Conservation (phyloP, 768 basidiomycete species). For the Phaffia australis region DNA sequence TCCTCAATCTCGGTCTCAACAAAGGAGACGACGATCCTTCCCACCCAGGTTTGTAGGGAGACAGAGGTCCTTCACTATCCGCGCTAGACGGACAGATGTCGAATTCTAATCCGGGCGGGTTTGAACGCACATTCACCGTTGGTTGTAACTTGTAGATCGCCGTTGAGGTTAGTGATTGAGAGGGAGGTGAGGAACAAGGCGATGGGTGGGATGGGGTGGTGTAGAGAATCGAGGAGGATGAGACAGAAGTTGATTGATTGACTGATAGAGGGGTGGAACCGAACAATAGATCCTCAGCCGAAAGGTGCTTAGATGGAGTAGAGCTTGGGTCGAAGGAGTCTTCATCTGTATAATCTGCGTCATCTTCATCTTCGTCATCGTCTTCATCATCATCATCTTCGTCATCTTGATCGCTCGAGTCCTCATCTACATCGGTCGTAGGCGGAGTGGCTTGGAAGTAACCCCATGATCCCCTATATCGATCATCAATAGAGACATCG, state of each 20-base stretch:
- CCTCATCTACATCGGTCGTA: constrained; percentile 1
- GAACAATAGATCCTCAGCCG: no score
- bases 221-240: not conserved
- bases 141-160: no score
- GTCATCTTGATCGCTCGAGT: not conserved
- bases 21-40: not conserved
- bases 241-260: not conserved
- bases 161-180: no score
- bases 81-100: constrained; percentile 17
- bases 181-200: not conserved
- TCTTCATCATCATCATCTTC: not conserved
- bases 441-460: no score
- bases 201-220: not conserved
- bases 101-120: not conserved
- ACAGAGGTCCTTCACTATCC: constrained; percentile 16
- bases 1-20: no score
- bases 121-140: no score
- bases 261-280: not conserved
- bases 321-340: not conserved
- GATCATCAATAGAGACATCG: no score
- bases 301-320: no score
- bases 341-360: not conserved
- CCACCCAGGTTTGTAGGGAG: constrained; percentile 18
- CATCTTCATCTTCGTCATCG: not conserved
- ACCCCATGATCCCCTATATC: no score